Evolutionary conservation across 352 stramenopile genomes (phyloP), one percentile per base, ranked within the genome.

Genomic region (Elongisporangium senticosum): DNA sequence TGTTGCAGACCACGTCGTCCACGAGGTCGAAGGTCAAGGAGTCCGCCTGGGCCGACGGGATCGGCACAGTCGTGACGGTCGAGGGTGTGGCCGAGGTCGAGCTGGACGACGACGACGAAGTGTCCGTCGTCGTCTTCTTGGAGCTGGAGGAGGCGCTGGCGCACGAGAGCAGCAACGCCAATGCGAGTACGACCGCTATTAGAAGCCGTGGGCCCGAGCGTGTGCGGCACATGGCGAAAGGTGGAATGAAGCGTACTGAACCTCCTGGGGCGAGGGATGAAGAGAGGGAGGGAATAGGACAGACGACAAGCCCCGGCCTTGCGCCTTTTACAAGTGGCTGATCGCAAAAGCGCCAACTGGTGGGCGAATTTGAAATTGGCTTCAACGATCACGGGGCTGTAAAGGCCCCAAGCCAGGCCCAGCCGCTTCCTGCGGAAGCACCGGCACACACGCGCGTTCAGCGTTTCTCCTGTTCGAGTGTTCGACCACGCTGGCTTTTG

Each of bases 1-100:
- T 52, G 4, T 73, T 66, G 58, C 75, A 84, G 22, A 68, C 53
- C 1, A 70, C 51, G 52, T 61, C 67, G n/a, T 67, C 65, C 24
- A 76, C 65, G 13, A 77, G 54, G 2, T 58, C 55, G 58, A 81
- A 84, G 8, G 59, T 65, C 7, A 49, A 37, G 1, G 74, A 81
- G 49, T 62, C 57, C 23, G 61, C 55, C 7, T 64, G 52, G 8
- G 74, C 69, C 1, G 59, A 61, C 4, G 67, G 40, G 26, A 73
- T 76, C 19, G 57, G 40, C 24, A 26, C 17, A 19, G 64, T 58
- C 26, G 63, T 58, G 11, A 58, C 61, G 39, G 64, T 64, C 21
- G 64, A 61, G 49, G 62, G 21, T 3, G 53, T 15, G 7, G 40
- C 17, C 7, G 63, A 53, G 6, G 60, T 63, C 23, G 59, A 47